phyloP scores from a whole-genome alignment of 139 green algal species.

The Tetradesmus obliquus region DNA sequence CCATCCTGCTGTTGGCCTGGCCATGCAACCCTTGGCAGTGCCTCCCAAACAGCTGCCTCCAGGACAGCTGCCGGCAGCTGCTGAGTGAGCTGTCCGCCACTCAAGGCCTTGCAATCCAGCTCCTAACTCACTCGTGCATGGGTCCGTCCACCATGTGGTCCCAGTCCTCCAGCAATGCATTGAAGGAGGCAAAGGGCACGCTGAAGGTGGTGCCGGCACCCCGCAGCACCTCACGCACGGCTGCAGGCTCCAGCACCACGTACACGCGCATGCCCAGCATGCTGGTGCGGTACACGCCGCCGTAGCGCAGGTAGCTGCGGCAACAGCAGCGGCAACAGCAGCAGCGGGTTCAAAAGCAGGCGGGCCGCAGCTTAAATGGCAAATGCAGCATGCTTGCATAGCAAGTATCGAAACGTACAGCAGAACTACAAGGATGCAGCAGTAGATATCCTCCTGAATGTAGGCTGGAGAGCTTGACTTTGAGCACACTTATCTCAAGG shows the following conservation, averaged over 20 bases:
- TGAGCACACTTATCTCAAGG: background rate
- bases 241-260: constrained; percentile 17
- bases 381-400: background rate
- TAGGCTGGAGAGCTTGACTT: no score
- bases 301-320: constrained; percentile 20
- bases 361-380: no score
- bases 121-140: constrained; percentile 7
- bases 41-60: no score
- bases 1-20: no score
- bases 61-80: no score
- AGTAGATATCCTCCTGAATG: no score
- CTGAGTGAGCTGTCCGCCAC: no score
- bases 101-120: background rate
- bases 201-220: background rate
- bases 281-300: background rate
- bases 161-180: constrained; percentile 12
- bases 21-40: no score
- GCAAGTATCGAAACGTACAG: no score
- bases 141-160: constrained; percentile 30
- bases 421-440: no score
- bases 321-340: background rate
- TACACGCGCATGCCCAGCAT: constrained; percentile 28
- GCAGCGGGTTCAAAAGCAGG: background rate
- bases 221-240: constrained; percentile 4
- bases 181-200: constrained; percentile 9